These are phyloP conservation scores for Tillandsia fasciculata DNA, from an alignment of 176 grass and related monocot species.

Conservation along the genomic window DNA sequence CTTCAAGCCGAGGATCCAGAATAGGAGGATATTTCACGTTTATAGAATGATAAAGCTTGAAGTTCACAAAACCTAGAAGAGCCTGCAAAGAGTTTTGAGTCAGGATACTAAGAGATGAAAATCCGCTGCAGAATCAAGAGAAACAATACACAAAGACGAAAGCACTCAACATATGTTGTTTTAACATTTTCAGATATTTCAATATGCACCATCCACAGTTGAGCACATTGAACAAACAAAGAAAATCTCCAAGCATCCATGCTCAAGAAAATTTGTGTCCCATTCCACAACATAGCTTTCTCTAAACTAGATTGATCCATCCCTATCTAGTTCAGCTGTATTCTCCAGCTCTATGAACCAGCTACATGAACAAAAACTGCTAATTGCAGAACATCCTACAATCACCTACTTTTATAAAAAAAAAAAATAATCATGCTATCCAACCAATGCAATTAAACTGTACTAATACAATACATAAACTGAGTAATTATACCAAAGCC, in stretches of 20 bases:
- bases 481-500: no score
- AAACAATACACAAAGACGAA: neutral
- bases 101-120: constrained; percentile 14
- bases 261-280: neutral
- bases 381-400: no score
- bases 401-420: no score
- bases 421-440: neutral
- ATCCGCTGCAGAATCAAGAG: neutral
- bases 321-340: no score
- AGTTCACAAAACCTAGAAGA: constrained; percentile 91
- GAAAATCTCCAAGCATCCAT: neutral
- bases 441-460: neutral
- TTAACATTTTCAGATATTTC: neutral
- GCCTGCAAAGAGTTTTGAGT: constrained; percentile 46
- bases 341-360: no score
- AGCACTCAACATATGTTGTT: neutral
- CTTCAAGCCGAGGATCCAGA: constrained; percentile 79
- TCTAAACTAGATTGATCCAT: neutral
- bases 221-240: neutral
- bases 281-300: neutral
- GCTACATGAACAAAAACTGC: no score
- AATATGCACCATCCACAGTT: neutral
- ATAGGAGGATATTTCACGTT: constrained; percentile 96
- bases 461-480: no score
- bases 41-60: constrained; percentile 99